Evolutionary conservation across 805 yeast genomes (phyloP).

Genomic region (Kazachstania kunashirensis): DNA sequence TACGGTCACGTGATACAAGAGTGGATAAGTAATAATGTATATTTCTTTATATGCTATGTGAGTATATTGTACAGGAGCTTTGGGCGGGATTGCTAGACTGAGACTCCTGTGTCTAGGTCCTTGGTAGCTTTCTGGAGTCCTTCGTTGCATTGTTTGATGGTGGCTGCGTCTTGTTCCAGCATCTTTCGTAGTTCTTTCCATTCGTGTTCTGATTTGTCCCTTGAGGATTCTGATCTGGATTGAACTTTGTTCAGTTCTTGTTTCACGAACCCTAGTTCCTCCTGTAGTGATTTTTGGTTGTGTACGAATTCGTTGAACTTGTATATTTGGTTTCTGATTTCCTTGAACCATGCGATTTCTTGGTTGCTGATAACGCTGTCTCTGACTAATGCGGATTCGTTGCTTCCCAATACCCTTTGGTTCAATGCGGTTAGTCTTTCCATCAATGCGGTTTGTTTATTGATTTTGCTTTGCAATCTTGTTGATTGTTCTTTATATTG

Average conservation of each 20-base stretch:
- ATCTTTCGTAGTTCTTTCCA: conserved; percentile 29
- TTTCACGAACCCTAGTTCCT: conserved; percentile 25
- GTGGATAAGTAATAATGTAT: too few species aligned
- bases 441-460: conserved; percentile 29
- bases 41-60: too few species aligned
- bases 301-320: conserved; percentile 28
- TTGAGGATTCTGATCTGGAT: conserved; percentile 4
- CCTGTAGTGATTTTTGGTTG: conserved; percentile 16
- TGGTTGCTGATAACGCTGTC: conserved; percentile 30
- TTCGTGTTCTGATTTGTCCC: conserved; percentile 11
- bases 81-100: neutral
- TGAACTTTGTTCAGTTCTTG: conserved; percentile 16
- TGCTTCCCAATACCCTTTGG: conserved; percentile 20
- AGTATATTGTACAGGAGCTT: too few species aligned
- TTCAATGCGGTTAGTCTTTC: conserved; percentile 28
- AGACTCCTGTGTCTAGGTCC: neutral
- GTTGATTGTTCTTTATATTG: conserved; percentile 10
- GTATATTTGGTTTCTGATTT: conserved; percentile 29
- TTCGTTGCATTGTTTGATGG: conserved; percentile 21
- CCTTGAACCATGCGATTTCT: conserved; percentile 40
- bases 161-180: conserved; percentile 26
- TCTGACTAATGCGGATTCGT: conserved; percentile 8
- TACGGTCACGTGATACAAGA: too few species aligned
- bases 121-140: conserved; percentile 7
- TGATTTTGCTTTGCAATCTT: conserved; percentile 12